Conservation (phyloP, 2,329 filamentous ascomycete genomes). For the Truncatella angustata region DNA sequence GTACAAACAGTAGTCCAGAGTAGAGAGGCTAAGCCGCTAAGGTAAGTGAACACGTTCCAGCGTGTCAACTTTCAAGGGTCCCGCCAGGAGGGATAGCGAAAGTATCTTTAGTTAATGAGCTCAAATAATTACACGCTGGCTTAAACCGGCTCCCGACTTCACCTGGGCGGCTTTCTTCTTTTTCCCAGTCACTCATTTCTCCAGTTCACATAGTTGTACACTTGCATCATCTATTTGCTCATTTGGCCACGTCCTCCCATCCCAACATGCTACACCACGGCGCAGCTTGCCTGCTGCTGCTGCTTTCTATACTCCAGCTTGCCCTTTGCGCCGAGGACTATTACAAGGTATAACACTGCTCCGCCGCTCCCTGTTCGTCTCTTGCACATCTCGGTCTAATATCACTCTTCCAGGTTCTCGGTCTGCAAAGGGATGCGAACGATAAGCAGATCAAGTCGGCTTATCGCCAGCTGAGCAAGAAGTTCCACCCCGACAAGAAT, state of each 20-base stretch:
- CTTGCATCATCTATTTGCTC: too few species aligned
- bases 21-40: too few species aligned
- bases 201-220: not conserved
- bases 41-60: constrained; percentile 14
- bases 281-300: constrained; percentile 48
- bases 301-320: constrained; percentile 54
- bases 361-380: not conserved
- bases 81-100: not conserved
- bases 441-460: constrained; percentile 92
- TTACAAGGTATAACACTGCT: constrained; percentile 63
- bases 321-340: constrained; percentile 67
- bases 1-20: too few species aligned
- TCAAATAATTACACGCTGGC: constrained; percentile 3
- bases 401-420: constrained; percentile 61
- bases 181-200: not conserved
- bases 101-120: not conserved
- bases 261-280: constrained; percentile 51
- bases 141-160: not conserved
- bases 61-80: constrained; percentile 7
- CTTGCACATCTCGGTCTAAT: not conserved
- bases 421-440: constrained; percentile 73
- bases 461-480: constrained; percentile 89
- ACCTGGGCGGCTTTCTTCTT: not conserved
- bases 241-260: not conserved
- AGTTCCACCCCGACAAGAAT: constrained; percentile 97